Evolutionary conservation across 352 stramenopile genomes (phyloP).

Genomic region (Elongisporangium senticosum): DNA sequence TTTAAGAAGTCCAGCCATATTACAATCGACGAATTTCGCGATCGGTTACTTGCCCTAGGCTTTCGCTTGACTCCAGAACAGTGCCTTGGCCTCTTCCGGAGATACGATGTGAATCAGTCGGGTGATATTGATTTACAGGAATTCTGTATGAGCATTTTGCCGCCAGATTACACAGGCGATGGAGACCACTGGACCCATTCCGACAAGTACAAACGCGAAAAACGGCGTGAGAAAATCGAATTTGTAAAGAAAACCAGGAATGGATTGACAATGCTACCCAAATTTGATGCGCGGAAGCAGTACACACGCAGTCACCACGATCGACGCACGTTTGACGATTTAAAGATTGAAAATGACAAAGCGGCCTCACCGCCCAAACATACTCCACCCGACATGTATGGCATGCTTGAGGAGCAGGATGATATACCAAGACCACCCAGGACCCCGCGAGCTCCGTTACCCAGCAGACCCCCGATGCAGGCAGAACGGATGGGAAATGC

Average conservation of each 20-base stretch:
- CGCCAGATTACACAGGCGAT: slow-evolving; percentile 74
- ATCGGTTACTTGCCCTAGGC: slow-evolving; percentile 57
- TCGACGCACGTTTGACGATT: slow-evolving; percentile 31
- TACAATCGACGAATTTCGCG: slow-evolving; percentile 67
- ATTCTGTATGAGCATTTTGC: slow-evolving; percentile 73
- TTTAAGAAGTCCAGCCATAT: slow-evolving; percentile 77
- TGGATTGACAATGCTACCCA: slow-evolving; percentile 51
- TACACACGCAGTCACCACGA: slow-evolving; percentile 48
- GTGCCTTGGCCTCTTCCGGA: slow-evolving; percentile 52
- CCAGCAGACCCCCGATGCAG: background rate
- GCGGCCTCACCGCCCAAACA: slow-evolving; percentile 3
- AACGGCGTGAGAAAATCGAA: slow-evolving; percentile 39
- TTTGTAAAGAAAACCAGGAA: slow-evolving; percentile 64
- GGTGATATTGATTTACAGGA: slow-evolving; percentile 79
- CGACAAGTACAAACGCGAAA: slow-evolving; percentile 46
- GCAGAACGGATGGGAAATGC: background rate
- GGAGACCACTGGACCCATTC: slow-evolving; percentile 73
- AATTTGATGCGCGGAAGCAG: slow-evolving; percentile 46
- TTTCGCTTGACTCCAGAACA: slow-evolving; percentile 66
- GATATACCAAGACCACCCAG: background rate
- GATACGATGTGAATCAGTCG: slow-evolving; percentile 76
- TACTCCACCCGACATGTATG: background rate
- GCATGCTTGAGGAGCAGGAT: background rate
- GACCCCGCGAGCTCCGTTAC: background rate
- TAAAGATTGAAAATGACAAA: slow-evolving; percentile 18